phyloP scores from a whole-genome alignment of 805 yeast genomes.

The Lachancea waltii region DNA sequence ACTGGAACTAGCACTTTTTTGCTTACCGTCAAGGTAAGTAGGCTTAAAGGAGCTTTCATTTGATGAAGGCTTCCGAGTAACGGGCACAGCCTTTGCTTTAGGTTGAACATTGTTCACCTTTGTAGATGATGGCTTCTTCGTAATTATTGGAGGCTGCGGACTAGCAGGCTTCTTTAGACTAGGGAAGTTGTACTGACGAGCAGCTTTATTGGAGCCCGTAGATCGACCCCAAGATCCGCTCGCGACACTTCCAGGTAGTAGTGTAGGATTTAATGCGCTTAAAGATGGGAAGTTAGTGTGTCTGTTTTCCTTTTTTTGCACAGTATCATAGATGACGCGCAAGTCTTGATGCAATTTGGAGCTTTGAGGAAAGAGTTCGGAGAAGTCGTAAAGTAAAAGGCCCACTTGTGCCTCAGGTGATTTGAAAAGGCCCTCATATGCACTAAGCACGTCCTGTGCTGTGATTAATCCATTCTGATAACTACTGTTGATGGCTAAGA shows the following conservation, averaged over 20 bases:
- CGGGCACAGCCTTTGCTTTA: conserved; percentile 9
- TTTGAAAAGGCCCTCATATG: conserved; percentile 46
- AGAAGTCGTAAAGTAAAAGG: conserved; percentile 52
- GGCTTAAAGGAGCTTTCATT: conserved; percentile 18
- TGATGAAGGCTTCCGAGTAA: background rate
- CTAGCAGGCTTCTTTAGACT: conserved; percentile 23
- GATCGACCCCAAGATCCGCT: conserved; percentile 31
- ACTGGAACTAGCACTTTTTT: conserved; percentile 18
- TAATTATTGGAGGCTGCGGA: conserved; percentile 12
- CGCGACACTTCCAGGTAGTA: conserved; percentile 15
- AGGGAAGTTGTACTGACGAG: conserved; percentile 28
- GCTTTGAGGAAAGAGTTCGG: conserved; percentile 47
- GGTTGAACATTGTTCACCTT: conserved; percentile 3
- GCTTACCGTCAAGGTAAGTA: conserved; percentile 26
- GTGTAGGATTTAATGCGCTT: conserved; percentile 5
- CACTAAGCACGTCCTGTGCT: conserved; percentile 41
- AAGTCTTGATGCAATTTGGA: conserved; percentile 41
- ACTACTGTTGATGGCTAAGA: conserved; percentile 42
- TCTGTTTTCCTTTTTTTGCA: conserved; percentile 18
- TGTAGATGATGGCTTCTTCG: conserved; percentile 10
- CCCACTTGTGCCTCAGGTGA: conserved; percentile 43
- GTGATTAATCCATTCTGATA: conserved; percentile 42
- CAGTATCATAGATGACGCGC: conserved; percentile 26
- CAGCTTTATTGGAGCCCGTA: conserved; percentile 12
- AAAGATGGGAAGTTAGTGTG: conserved; percentile 23